Evolutionary conservation across 2,329 filamentous ascomycete species (phyloP), one percentile per base, ranked within the genome.

Genomic region (Beauveria sp.): DNA sequence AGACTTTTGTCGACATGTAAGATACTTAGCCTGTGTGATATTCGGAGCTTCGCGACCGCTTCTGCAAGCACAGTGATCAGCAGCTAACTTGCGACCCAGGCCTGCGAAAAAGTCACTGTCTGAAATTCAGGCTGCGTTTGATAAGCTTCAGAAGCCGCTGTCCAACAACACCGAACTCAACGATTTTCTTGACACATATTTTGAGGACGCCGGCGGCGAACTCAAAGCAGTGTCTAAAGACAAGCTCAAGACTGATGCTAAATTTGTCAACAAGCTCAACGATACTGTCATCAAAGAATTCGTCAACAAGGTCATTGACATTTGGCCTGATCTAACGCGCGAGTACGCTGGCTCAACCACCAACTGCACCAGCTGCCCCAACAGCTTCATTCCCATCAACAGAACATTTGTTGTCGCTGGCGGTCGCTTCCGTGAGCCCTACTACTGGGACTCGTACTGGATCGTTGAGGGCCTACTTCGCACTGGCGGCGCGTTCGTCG

Each of bases 401-500:
- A 82, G 84, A 62, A 86, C 85, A 3, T 89, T 89, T 67, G 85
- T 89, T n/a, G 81, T 89, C 18, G 86, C 86, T 3, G 86, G 86
- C 14, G 86, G 87, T n/a, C 83, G 87, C 34, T 89, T 89, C 76
- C 79, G 86, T 40, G 87, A 89, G 72, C 80, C 84, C 1, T 89
- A 89, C 69, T 89, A 89, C 71, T 89, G 86, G 86, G 86, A 89
- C 70, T 86, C 84, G 38, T 88, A 83, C 74, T 88, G 84, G 85
- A 87, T 88, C 54, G 67, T 89, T 52, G 82, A 87, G 72, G 87
- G 87, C 26, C 76, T 89, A 26, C 73, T 89, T 40, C 80, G 86
- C 52, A 88, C 85, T 0, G 80, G 84, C 18, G 87, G 86, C 43
- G 80, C 80, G 50, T 89, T 88, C 64, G 81, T 81, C 7, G 72